A percentile compares a stretch with the other conserved stretches of the same genome.
Evolutionary conservation across 768 basidiomycete genomes (phyloP).

Genomic region (Leccinum aurantiacum): DNA sequence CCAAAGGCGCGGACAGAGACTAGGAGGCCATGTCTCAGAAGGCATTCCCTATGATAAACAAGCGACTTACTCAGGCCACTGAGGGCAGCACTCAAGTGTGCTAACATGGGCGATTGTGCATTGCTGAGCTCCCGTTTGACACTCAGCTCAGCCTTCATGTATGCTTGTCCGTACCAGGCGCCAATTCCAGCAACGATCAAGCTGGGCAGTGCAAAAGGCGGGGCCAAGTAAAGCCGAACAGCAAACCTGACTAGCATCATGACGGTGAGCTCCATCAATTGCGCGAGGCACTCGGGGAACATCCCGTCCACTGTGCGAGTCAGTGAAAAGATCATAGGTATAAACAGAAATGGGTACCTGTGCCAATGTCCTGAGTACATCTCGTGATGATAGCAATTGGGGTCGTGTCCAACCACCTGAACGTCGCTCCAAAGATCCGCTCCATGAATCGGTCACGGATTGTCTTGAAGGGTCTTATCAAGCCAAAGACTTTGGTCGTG

Average conservation of each 20-base stretch:
- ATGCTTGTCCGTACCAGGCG: conserved; percentile 37
- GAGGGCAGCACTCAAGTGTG: conserved; percentile 14
- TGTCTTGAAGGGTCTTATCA: conserved; percentile 49
- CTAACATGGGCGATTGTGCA: conserved; percentile 21
- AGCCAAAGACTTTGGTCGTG: conserved; percentile 45
- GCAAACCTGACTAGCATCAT: conserved; percentile 6
- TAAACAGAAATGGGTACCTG: neutral
- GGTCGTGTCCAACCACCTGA: conserved; percentile 54
- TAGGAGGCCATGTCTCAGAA: conserved; percentile 3
- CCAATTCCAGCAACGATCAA: conserved; percentile 30
- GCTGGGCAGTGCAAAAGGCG: conserved; percentile 26
- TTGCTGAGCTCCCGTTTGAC: conserved; percentile 33
- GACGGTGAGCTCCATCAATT: conserved; percentile 5
- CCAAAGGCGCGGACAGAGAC: conserved; percentile 44
- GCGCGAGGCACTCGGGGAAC: neutral
- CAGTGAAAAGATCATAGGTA: neutral
- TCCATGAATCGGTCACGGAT: conserved; percentile 54
- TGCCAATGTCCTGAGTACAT: conserved; percentile 52
- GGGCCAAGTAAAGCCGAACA: conserved; percentile 7
- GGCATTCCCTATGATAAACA: neutral
- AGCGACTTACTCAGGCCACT: conserved; percentile 17
- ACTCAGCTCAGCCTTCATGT: conserved; percentile 42
- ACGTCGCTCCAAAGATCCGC: conserved; percentile 57
- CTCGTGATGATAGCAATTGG: conserved; percentile 33
- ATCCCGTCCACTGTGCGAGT: conserved; percentile 12